A percentile compares a stretch with the other conserved stretches of the same genome.
phyloP scores from a whole-genome alignment of 2,329 filamentous ascomycete species.

The Aspergillus costaricaensis region DNA sequence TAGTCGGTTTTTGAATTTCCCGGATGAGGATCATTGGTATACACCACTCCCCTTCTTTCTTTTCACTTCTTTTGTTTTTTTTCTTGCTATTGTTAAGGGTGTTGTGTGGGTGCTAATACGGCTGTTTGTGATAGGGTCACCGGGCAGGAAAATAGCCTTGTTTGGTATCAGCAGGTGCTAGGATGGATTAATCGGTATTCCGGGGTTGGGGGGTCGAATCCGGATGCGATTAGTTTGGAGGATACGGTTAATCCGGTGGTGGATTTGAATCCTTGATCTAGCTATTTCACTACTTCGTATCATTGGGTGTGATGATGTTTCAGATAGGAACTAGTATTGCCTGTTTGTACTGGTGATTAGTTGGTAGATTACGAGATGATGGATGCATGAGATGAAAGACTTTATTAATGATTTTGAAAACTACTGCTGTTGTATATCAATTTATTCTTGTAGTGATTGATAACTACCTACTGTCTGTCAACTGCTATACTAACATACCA shows the following conservation, averaged over 20 bases:
- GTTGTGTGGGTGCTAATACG: no score
- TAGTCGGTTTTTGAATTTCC: slow-evolving; percentile 76
- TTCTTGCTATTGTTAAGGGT: no score
- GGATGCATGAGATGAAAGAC: neutral
- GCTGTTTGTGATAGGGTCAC: slow-evolving; percentile 60
- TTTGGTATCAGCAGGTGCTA: slow-evolving; percentile 84
- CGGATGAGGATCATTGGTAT: slow-evolving; percentile 67
- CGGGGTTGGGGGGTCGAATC: slow-evolving; percentile 33
- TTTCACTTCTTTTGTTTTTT: no score
- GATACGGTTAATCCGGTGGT: slow-evolving; percentile 39
- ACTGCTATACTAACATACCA: neutral
- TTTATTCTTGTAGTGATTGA: neutral
- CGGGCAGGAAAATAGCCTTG: slow-evolving; percentile 82
- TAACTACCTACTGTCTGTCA: neutral
- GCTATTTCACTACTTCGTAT: neutral
- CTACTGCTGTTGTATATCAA: neutral
- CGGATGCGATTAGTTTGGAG: slow-evolving; percentile 34
- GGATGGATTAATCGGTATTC: slow-evolving; percentile 66
- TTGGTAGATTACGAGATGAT: neutral
- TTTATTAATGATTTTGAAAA: no score
- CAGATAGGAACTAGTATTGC: no score
- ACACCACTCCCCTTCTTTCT: no score
- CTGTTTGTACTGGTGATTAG: no score
- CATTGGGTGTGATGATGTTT: neutral
- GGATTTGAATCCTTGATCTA: slow-evolving; percentile 28